Base-by-base conservation (phyloP, 2,329 filamentous ascomycete species). In the Metarhizium brunneum region DNA sequence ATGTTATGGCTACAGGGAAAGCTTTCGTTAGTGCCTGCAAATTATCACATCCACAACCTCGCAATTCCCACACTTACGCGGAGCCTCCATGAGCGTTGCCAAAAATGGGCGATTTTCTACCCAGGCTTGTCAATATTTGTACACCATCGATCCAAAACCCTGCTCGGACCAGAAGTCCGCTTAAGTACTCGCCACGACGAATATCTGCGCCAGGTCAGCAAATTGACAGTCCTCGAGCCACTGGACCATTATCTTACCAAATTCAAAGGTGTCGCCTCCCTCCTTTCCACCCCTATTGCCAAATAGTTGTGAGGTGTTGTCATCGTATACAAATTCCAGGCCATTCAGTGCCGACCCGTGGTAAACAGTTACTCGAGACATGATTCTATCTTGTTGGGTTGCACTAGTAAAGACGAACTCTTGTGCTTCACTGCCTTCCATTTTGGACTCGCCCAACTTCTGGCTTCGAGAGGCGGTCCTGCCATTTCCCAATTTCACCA, bases 241-340 rank as follows among this genome's bases (percentile, higher is more conserved):
- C 2, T 13, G 6, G 32, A 2, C 30, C 36, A n/a, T 40, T 1
- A 38, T 32, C 84, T 71, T 74, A 90, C 88, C 85, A 62, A 97
- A 78, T 16, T 87, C 79, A 72, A 96, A 95, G 49, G 84, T 81
- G 64, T 87, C 85, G 1, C 86, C 86, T 2, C 83, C 84, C 29
- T 79, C 72, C 59, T 86, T 86, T 7, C 86, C 88, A 13, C 87
- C 87, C 54, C 81, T 78, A 65, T 90, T 92, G 45, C 94, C 94
- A 74, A 99, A 95, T 3, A 96, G 70, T 67, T 96, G 90, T 54
- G 79, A 87, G 1, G 88, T 87, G 16, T 82, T 80, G 68, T 97
- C 91, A 65, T 97, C 92, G 66, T 96, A 97, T 57, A 88, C 78
- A 70, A 99, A 97, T 68, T 97, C 92, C 20, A 99, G 71, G 0